Evolutionary conservation across 768 basidiomycete genomes (phyloP), one percentile per base, ranked within the genome.

Genomic region (Suillus americanus): DNA sequence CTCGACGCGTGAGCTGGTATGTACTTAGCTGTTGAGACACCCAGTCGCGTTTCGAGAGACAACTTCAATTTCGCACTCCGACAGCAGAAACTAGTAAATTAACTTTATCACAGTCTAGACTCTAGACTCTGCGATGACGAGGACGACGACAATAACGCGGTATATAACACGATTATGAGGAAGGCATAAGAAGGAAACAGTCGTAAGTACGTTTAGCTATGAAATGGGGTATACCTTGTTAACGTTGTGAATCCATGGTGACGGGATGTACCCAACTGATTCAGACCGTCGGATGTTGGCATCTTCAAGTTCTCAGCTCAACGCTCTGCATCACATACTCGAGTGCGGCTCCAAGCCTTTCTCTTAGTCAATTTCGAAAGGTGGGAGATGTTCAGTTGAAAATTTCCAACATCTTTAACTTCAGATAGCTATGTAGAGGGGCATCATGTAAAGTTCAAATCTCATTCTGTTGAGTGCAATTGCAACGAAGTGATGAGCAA

Each of bases 1-100:
- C 66, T 38, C 64, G 57, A 69, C 69, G 66, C 66, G 67, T 63
- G 51, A 50, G n/a, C 60, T 25, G 51, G 60, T 61, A 61, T n/a
- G 30, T 61, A 54, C 53, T 54, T 54, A 33, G 60, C 60, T 57
- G 14, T 35, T 38, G 23, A 25, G 18, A 20, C 56, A 18, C 38
- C 53, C 56, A 28, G 38, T 40, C 56, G 56, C 56, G 56, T 40
- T 57, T 57, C 51, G 51, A 20, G 23, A 25, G 40, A 41, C 40
- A 59, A 40, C 56, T 59, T 13, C 25, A 25, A 41, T 59, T 59
- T 59, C 57, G 3, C 38, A 59, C 57, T 59, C 57, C 57, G 57
- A 59, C 25, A 18, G 3, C 38, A 59, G 16, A 59, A 40, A 59
- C 38, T 40, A 40, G 38, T 59, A 30, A 59, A 59, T 20, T 59